A percentile compares a stretch with the other conserved stretches of the same genome.
phyloP scores from a whole-genome alignment of 768 basidiomycete species.

The Cyclocybe aegerita region DNA sequence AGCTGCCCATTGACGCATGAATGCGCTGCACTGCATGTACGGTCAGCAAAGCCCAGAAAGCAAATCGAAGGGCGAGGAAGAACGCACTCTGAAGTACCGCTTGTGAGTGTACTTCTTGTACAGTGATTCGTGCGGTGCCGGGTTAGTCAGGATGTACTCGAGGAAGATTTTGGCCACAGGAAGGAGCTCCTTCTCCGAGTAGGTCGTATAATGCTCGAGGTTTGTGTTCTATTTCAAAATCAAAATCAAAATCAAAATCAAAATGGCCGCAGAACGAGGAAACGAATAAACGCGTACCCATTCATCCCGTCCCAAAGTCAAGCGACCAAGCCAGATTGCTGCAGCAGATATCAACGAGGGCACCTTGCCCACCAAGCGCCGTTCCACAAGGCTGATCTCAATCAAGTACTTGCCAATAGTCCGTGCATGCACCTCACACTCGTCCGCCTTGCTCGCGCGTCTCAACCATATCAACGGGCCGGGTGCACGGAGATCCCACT shows the following conservation, averaged over 20 bases:
- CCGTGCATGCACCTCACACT: conserved; percentile 81
- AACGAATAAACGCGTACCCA: conserved; percentile 59
- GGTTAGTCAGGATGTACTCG: conserved; percentile 73
- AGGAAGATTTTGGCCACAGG: conserved; percentile 86
- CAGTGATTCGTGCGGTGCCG: conserved; percentile 72
- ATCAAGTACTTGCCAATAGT: conserved; percentile 91
- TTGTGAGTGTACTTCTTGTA: conserved; percentile 88
- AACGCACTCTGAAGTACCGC: conserved; percentile 75
- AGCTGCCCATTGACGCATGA: conserved; percentile 76
- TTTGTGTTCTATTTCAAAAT: conserved; percentile 65
- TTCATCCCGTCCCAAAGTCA: conserved; percentile 74
- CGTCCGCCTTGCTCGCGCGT: conserved; percentile 90
- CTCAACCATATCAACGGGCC: conserved; percentile 89
- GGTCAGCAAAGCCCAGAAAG: not conserved
- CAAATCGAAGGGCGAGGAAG: not conserved
- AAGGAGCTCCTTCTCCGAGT: conserved; percentile 75
- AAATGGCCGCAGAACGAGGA: not conserved
- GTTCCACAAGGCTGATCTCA: conserved; percentile 83
- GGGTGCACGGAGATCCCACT: conserved; percentile 85
- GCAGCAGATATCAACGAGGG: conserved; percentile 84
- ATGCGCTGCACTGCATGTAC: conserved; percentile 65
- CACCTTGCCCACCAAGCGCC: conserved; percentile 68
- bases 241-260: not conserved
- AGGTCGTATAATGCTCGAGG: conserved; percentile 85
- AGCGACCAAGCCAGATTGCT: conserved; percentile 81